A percentile compares a stretch with the other conserved stretches of the same genome.
These are phyloP conservation scores for Calonectria pteridis DNA, from an alignment of 2,329 filamentous ascomycete genomes.

Conservation along the genomic window DNA sequence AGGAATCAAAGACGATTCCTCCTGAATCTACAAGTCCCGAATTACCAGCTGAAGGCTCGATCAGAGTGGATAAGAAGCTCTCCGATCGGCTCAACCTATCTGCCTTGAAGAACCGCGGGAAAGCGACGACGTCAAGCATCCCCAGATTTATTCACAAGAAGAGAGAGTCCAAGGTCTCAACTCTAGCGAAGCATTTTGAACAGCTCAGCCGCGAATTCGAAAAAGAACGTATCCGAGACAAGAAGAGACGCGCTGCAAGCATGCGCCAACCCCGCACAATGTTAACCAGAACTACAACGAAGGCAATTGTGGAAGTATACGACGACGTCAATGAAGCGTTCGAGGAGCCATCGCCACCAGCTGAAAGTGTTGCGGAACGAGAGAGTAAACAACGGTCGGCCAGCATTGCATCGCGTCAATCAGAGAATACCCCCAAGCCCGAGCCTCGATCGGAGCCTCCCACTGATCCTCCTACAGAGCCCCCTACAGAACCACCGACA, in stretches of 20 bases:
- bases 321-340: slow-evolving; percentile 94
- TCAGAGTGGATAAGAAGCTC: slow-evolving; percentile 79
- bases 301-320: slow-evolving; percentile 96
- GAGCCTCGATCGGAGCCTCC: slow-evolving; percentile 34
- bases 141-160: slow-evolving; percentile 86
- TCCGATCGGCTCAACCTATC: slow-evolving; percentile 78
- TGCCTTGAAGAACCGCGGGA: slow-evolving; percentile 71
- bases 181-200: slow-evolving; percentile 95
- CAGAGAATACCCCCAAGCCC: slow-evolving; percentile 43
- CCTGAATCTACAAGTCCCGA: slow-evolving; percentile 39
- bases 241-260: slow-evolving; percentile 83
- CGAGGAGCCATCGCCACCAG: slow-evolving; percentile 73
- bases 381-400: slow-evolving; percentile 48
- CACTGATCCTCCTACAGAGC: slow-evolving; percentile 20
- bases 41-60: slow-evolving; percentile 51
- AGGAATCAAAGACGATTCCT: slow-evolving; percentile 49
- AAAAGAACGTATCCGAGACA: slow-evolving; percentile 89
- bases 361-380: slow-evolving; percentile 59
- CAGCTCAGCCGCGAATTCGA: slow-evolving; percentile 97
- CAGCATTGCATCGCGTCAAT: slow-evolving; percentile 39
- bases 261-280: slow-evolving; percentile 82
- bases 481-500: slow-evolving; percentile 36
- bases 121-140: slow-evolving; percentile 79
- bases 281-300: slow-evolving; percentile 88
- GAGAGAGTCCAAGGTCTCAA: slow-evolving; percentile 84